Evolutionary conservation across 495 filamentous ascomycete species (phyloP), one percentile per base, ranked within the genome.

Genomic region (Penicillium subrubescens): DNA sequence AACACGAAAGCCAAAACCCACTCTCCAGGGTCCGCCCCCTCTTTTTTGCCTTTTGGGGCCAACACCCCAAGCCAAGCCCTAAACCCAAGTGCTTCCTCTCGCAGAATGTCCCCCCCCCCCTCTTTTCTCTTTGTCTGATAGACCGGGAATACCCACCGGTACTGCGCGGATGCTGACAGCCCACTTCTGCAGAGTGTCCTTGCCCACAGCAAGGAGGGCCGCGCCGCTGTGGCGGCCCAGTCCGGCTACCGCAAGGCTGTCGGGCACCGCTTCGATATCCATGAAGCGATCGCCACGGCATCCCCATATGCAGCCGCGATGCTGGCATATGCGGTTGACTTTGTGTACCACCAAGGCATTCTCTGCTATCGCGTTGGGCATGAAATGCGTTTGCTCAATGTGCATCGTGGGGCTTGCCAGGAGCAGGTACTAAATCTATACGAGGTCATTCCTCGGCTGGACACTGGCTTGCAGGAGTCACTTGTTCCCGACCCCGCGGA

Each of bases 401-500:
- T 92, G 11, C 86, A 89, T 75, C 63, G 73, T 19, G 77, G 79
- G 1, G 73, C 72, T n/a, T 69, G 59, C 39, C 69, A 74, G 25
- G 89, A 92, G 64, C 76, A 86, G 29, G 86, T 88, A 6, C 70
- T 91, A 34, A 80, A 89, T 67, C 80, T 90, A 41, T 76, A 80
- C 27, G 68, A 65, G 6, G 69, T 89, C 0, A 72, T 87, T 33
- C 70, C 68, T 15, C 75, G 77, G 21, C 63, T 78, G 17, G 67
- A 69, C n/a, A 60, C 56, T 10, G 68, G 65, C 31, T 58, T 69
- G 35, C 57, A 62, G n/a, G 63, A 61, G 15, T 27, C 25, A 27
- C 25, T 27, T 4, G 54, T 35, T 1, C 52, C 57, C n/a, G 79
- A 75, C 35, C 75, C 70, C 51, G 83, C 44, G 15, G 62, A 80